A percentile compares a stretch with the other conserved stretches of the same genome.
These are phyloP conservation scores for Boeremia exigua DNA, from an alignment of 2,329 filamentous ascomycete genomes.

Conservation along the genomic window DNA sequence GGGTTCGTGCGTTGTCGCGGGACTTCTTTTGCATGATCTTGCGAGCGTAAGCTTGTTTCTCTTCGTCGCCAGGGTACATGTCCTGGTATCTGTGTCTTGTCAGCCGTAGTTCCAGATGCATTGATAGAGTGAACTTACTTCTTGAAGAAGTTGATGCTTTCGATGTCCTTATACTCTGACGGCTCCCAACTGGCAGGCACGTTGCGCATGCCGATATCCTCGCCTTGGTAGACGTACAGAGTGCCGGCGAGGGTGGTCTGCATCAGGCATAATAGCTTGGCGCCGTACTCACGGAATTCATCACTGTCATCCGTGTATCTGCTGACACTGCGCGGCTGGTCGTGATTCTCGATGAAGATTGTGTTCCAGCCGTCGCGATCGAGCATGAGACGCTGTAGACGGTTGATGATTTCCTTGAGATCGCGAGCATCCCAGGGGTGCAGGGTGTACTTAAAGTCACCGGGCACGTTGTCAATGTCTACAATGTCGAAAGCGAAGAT, in stretches of 20 bases:
- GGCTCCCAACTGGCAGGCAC: constrained; percentile 51
- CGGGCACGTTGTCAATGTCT: constrained; percentile 46
- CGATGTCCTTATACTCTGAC: constrained; percentile 60
- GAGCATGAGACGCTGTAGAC: constrained; percentile 47
- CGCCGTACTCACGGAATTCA: constrained; percentile 53
- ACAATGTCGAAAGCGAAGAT: constrained; percentile 63
- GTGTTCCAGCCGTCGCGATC: constrained; percentile 55
- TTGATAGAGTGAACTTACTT: constrained; percentile 31
- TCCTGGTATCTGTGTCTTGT: constrained; percentile 30
- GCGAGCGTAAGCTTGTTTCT: constrained; percentile 37
- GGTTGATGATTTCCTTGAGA: constrained; percentile 41
- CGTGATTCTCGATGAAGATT: constrained; percentile 61
- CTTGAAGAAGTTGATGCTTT: constrained; percentile 63
- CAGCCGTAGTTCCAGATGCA: neutral
- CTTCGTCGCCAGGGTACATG: constrained; percentile 36
- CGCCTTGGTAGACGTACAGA: constrained; percentile 58
- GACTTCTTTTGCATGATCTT: constrained; percentile 62
- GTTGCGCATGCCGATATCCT: constrained; percentile 61
- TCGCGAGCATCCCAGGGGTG: constrained; percentile 44
- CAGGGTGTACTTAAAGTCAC: constrained; percentile 44
- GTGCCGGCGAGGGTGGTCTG: constrained; percentile 57
- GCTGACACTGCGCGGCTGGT: constrained; percentile 58
- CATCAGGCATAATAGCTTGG: constrained; percentile 57
- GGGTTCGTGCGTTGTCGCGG: constrained; percentile 70
- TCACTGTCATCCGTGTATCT: constrained; percentile 58